phyloP scores from a whole-genome alignment of 176 grass and related monocot species.

The Sorghum bicolor region DNA sequence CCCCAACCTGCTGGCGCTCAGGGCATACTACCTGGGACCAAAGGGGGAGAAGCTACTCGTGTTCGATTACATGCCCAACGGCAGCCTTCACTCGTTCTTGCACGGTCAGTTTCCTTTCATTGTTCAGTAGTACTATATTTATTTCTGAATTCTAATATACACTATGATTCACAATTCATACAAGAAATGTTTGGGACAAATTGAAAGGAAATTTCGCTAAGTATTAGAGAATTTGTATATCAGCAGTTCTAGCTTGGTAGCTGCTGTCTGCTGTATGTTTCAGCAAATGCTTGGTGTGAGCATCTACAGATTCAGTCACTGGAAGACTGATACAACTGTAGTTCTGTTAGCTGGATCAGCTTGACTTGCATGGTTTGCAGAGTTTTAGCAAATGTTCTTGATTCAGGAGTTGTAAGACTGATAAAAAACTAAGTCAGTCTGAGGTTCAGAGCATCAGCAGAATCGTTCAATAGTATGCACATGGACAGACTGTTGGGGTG shows the following conservation, averaged over 20 bases:
- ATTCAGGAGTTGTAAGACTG: too few species aligned
- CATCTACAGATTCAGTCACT: too few species aligned
- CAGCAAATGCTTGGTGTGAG: too few species aligned
- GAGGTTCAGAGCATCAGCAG: background rate
- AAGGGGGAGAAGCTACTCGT: conserved; percentile 84
- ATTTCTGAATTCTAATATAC: background rate
- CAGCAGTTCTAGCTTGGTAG: too few species aligned
- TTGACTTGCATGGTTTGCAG: too few species aligned
- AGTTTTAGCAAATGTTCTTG: too few species aligned
- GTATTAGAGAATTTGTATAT: too few species aligned
- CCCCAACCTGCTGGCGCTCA: conserved; percentile 47
- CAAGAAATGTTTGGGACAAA: background rate
- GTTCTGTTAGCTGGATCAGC: too few species aligned
- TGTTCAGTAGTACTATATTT: background rate
- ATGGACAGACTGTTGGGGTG: background rate
- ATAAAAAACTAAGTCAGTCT: too few species aligned
- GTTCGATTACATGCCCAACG: conserved; percentile 70
- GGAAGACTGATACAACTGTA: too few species aligned
- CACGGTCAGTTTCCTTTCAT: conserved; percentile 39
- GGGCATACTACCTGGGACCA: conserved; percentile 59
- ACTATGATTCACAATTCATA: background rate
- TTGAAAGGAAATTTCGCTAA: background rate
- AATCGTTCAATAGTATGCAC: background rate
- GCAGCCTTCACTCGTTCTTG: conserved; percentile 51
- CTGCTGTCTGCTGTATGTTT: background rate